Evolutionary conservation across 148 eudicot species (phyloP).

Genomic region (Persicaria tinctoria): DNA sequence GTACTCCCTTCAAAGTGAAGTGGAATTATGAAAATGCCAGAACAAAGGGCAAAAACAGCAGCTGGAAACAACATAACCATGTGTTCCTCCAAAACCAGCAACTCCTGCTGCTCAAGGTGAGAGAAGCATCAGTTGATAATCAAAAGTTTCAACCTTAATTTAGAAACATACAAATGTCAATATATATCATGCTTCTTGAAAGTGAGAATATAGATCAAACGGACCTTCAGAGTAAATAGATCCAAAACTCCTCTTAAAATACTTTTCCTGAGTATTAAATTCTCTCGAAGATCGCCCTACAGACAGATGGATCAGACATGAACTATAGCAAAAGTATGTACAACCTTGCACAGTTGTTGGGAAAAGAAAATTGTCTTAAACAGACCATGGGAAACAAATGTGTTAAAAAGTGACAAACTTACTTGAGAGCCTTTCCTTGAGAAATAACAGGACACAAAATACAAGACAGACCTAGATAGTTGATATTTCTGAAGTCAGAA

Average conservation of each 20-base stretch:
- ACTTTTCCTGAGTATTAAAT: conserved; percentile 58
- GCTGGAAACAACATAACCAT: conserved; percentile 57
- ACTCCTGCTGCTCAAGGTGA: conserved; percentile 37
- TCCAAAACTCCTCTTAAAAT: conserved; percentile 63
- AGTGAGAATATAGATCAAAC: conserved; percentile 14
- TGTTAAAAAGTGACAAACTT: conserved; percentile 21
- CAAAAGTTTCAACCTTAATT: not conserved
- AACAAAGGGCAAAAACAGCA: conserved; percentile 67
- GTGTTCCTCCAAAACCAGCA: conserved; percentile 44
- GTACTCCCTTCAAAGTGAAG: conserved; percentile 23
- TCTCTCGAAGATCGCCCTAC: conserved; percentile 78
- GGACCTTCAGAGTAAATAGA: conserved; percentile 54
- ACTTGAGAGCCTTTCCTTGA: conserved; percentile 86
- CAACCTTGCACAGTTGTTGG: not conserved
- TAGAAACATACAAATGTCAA: not conserved
- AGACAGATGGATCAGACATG: conserved; percentile 17
- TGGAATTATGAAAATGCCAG: conserved; percentile 49
- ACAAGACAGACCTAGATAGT: conserved; percentile 57
- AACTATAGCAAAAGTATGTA: not conserved
- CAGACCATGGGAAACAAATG: not conserved
- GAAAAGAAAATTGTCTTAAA: too few relatives aligned
- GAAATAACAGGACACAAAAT: conserved; percentile 82
- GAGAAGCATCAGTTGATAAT: not conserved
- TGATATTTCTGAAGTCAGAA: conserved; percentile 3
- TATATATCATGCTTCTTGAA: not conserved